A percentile compares a stretch with the other conserved stretches of the same genome.
These are phyloP conservation scores for Calocybe indica DNA, from an alignment of 768 basidiomycete genomes.

Conservation along the genomic window DNA sequence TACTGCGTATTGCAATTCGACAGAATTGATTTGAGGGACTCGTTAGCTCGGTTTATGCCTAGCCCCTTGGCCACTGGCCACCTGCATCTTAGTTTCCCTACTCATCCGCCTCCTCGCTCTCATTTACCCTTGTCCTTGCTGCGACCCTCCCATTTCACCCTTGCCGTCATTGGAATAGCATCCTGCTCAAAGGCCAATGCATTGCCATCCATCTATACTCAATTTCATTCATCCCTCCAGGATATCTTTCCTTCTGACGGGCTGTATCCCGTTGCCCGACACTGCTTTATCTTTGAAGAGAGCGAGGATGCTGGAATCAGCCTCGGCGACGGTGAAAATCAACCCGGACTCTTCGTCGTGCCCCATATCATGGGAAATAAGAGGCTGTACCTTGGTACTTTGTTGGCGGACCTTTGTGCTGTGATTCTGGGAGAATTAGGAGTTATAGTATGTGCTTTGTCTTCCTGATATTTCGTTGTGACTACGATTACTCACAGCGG, in stretches of 20 bases:
- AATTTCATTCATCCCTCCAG: conserved; percentile 60
- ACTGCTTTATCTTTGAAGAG: conserved; percentile 85
- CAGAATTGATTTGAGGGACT: conserved; percentile 3
- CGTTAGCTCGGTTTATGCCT: conserved; percentile 77
- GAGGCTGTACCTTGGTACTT: conserved; percentile 79
- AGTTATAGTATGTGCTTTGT: conserved; percentile 54
- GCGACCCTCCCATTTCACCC: conserved; percentile 73
- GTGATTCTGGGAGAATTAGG: conserved; percentile 84
- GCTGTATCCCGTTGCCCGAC: conserved; percentile 73
- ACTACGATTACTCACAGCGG: conserved; percentile 4
- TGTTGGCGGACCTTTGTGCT: conserved; percentile 86
- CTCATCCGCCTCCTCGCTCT: conserved; percentile 66
- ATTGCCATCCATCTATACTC: conserved; percentile 45
- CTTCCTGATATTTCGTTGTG: not conserved
- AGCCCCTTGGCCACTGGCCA: conserved; percentile 68
- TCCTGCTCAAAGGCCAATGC: conserved; percentile 54
- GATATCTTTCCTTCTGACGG: conserved; percentile 63
- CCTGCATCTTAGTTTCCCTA: conserved; percentile 74
- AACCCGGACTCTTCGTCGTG: conserved; percentile 68
- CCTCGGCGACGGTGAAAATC: conserved; percentile 36
- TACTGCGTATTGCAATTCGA: conserved; percentile 3
- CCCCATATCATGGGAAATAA: conserved; percentile 86
- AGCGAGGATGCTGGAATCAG: conserved; percentile 53
- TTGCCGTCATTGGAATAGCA: conserved; percentile 87
- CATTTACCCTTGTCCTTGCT: conserved; percentile 68